These are phyloP conservation scores for Chrysoporthe deuterocubensis DNA, from an alignment of 2,329 filamentous ascomycete species.

Conservation along the genomic window DNA sequence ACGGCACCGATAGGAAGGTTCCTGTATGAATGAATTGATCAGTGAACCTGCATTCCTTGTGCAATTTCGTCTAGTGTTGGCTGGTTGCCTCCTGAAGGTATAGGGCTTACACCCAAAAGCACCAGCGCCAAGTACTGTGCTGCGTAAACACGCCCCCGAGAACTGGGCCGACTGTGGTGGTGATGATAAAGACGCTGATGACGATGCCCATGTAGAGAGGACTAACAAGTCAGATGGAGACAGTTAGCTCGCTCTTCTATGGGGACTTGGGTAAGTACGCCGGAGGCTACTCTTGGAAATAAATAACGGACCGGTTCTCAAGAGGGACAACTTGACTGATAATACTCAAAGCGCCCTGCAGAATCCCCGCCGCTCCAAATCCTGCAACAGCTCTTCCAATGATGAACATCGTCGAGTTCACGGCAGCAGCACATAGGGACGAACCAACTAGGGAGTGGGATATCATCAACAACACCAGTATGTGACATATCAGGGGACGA, in stretches of 20 bases:
- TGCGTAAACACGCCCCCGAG: conserved; percentile 44
- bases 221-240: not conserved
- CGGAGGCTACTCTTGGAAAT: not conserved
- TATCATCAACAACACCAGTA: too few species aligned
- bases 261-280: too few species aligned
- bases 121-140: conserved; percentile 43
- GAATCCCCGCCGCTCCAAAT: not conserved
- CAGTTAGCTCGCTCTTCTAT: not conserved
- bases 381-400: not conserved
- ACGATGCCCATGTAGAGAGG: conserved; percentile 37
- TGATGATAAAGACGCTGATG: conserved; percentile 41
- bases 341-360: not conserved
- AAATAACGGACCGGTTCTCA: not conserved
- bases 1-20: conserved; percentile 2
- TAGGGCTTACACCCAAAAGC: conserved; percentile 39
- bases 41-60: not conserved
- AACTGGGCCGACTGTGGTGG: conserved; percentile 41
- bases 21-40: not conserved
- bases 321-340: not conserved
- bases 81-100: not conserved
- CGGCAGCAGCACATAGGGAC: not conserved
- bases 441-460: not conserved
- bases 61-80: not conserved
- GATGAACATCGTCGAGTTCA: not conserved
- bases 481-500: not conserved